These are phyloP conservation scores for Cryptosporidium sp. DNA, from an alignment of 169 alveolate species.

Conservation along the genomic window DNA sequence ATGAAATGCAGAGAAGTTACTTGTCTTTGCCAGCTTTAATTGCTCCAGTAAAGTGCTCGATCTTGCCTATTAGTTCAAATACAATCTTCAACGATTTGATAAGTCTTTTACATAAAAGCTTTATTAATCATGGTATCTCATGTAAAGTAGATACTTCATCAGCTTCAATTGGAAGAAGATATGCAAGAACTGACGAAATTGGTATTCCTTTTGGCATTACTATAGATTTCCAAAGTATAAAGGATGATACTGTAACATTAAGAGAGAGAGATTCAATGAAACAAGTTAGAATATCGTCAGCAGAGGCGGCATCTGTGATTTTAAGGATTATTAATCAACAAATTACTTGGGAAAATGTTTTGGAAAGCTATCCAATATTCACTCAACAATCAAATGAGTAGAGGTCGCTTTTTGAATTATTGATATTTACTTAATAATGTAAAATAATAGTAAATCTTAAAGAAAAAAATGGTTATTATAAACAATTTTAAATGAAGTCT, in stretches of 20 bases:
- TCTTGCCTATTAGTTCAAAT: slow-evolving; percentile 92
- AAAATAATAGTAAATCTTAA: no score
- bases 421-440: no score
- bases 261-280: slow-evolving; percentile 95
- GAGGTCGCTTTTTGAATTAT: neutral
- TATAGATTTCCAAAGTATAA: slow-evolving; percentile 93
- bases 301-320: slow-evolving; percentile 78
- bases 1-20: slow-evolving; percentile 87
- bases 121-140: slow-evolving; percentile 84
- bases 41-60: slow-evolving; percentile 96
- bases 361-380: slow-evolving; percentile 38
- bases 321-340: slow-evolving; percentile 76
- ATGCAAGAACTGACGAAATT: slow-evolving; percentile 98
- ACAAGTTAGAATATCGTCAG: slow-evolving; percentile 90
- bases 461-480: neutral
- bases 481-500: neutral
- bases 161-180: slow-evolving; percentile 94
- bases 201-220: slow-evolving; percentile 99
- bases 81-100: slow-evolving; percentile 82
- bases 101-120: slow-evolving; percentile 75
- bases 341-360: slow-evolving; percentile 81
- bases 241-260: slow-evolving; percentile 94
- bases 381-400: slow-evolving; percentile 21
- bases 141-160: slow-evolving; percentile 93
- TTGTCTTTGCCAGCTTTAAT: slow-evolving; percentile 92